Base-by-base conservation (phyloP, 768 basidiomycete species). In the Mycena haematopus region DNA sequence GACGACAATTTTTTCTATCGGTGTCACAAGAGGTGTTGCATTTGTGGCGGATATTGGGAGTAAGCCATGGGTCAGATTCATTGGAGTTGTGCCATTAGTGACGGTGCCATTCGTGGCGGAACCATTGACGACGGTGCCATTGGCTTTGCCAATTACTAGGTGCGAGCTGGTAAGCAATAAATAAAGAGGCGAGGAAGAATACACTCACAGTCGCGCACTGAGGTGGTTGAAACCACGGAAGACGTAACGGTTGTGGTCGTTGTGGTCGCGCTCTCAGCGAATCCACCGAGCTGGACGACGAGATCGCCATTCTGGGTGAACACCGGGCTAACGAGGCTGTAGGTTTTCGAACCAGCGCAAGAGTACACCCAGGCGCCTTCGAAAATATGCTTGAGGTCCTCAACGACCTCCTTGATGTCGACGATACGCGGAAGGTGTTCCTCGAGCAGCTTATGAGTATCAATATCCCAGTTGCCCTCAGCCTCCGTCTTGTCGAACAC, bases 241-340 rank as follows among this genome's bases (percentile, higher is more conserved):
- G 29, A 4, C 6, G 6, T 31, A 31, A 31, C 9, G 29, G 38
- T 25, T 19, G 36, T 42, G 2, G 17, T 2, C 19, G 53, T 27
- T 4, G 27, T 55, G 25, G 53, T 31, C n/a, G 40, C 29, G 33
- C 7, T 29, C 38, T 55, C 53, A 24, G 17, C 22, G 17, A 55
- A 44, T 4, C 11, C 25, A 25, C 40, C 13, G 42, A 64, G 63
- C 24, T 64, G 58, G 40, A 60, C 52, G 52, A 64, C 35, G 58
- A 64, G 63, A 31, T 66, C 65, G 14, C 65, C 65, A n/a, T 50
- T 49, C 46, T 42, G 52, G 2, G 60, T 66, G 56, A 66, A 66
- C 22, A 58, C 60, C 17, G 65, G 65, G 60, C 56, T 58, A 10
- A 58, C 27, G 25, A 60, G 52, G 52, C 24, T 46, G 52, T 64